phyloP scores from a whole-genome alignment of 2,329 filamentous ascomycete species.

The Xylariaceae sp. region DNA sequence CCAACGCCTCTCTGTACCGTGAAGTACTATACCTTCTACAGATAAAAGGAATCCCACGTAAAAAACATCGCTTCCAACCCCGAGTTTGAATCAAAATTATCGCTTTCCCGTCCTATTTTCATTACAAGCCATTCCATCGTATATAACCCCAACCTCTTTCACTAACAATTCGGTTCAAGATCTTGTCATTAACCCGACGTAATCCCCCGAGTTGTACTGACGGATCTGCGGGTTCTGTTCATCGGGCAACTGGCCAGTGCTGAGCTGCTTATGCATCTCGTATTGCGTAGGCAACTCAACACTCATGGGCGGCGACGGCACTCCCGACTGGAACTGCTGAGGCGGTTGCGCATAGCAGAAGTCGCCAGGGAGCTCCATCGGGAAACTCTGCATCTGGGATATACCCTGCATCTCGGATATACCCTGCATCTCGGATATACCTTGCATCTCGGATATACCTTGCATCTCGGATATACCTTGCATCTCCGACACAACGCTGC shows the following conservation, averaged over 20 bases:
- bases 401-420: too few species aligned
- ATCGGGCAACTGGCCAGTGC: background rate
- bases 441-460: too few species aligned
- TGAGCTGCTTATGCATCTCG: slow-evolving; percentile 47
- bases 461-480: too few species aligned
- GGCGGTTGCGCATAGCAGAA: slow-evolving; percentile 40
- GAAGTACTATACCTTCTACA: too few species aligned
- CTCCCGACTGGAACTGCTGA: slow-evolving; percentile 34
- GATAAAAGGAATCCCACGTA: too few species aligned
- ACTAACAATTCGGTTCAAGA: too few species aligned
- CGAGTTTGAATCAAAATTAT: too few species aligned
- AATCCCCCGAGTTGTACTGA: slow-evolving; percentile 41
- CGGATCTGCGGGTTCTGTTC: slow-evolving; percentile 23
- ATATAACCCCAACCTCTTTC: background rate
- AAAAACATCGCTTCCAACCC: too few species aligned
- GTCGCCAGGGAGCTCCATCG: slow-evolving; percentile 46
- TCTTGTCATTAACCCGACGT: slow-evolving; percentile 29
- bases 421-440: too few species aligned
- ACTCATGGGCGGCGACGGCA: slow-evolving; percentile 16
- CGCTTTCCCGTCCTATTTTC: background rate
- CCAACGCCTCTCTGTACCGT: too few species aligned
- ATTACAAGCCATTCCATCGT: slow-evolving; percentile 9
- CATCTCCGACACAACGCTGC: slow-evolving; percentile 9
- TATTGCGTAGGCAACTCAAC: slow-evolving; percentile 45
- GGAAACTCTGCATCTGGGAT: slow-evolving; percentile 21